Evolutionary conservation across 1,284 basidiomycete species (phyloP).

Genomic region (Rhodotorula sp.): DNA sequence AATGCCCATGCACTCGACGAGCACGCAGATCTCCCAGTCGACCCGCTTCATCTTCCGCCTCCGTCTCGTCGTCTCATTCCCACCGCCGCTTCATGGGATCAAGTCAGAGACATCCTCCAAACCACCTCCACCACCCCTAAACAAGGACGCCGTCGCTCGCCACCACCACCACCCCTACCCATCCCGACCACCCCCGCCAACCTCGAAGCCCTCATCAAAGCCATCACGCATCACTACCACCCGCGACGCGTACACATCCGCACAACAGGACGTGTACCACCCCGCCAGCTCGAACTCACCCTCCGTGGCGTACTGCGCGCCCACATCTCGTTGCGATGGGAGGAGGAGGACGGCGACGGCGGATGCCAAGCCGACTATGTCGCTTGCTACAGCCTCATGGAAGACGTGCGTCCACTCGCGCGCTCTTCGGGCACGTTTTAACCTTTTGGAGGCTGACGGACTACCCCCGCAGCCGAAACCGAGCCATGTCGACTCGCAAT

Average conservation of each 20-base stretch:
- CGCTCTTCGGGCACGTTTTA: no score
- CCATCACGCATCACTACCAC: not conserved
- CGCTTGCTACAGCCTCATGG: conserved; percentile 18
- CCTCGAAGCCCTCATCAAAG: not conserved
- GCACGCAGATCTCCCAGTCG: not conserved
- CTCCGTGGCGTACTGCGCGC: conserved; percentile 17
- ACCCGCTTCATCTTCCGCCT: conserved; percentile 16
- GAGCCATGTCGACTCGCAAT: conserved; percentile 19
- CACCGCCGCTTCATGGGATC: not conserved
- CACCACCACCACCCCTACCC: not conserved
- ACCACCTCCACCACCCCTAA: not conserved
- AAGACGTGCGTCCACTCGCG: conserved; percentile 16
- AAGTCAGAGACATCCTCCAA: conserved; percentile 5
- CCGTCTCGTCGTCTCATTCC: not conserved
- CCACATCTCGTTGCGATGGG: conserved; percentile 15
- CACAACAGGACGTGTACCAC: not conserved
- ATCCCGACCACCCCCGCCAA: not conserved
- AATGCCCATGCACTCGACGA: no score
- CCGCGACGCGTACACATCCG: not conserved
- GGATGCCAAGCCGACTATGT: conserved; percentile 20
- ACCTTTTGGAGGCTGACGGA: not conserved
- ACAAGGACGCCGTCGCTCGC: not conserved
- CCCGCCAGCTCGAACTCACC: not conserved
- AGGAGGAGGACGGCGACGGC: not conserved
- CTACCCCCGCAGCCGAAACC: conserved; percentile 15